Conservation (phyloP, 228 moss, liverwort and hornwort species). For the Sphagnum magellanicum region DNA sequence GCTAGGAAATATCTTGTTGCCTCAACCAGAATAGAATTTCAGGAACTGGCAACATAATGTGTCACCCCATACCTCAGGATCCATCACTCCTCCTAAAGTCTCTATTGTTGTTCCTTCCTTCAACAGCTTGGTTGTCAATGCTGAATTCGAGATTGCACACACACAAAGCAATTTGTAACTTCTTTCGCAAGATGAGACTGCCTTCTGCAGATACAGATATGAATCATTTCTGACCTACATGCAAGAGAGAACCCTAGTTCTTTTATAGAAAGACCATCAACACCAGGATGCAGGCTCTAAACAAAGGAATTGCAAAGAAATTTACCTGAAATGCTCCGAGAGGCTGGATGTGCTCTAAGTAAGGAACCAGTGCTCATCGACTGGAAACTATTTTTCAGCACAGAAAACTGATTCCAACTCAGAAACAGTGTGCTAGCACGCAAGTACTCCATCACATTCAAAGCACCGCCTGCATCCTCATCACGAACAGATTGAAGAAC, state of each 20-base stretch:
- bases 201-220: not conserved
- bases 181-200: not conserved
- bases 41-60: constrained; percentile 77
- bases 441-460: too few relatives aligned
- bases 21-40: constrained; percentile 65
- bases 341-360: constrained; percentile 14
- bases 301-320: too few relatives aligned
- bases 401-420: not conserved
- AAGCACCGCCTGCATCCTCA: too few relatives aligned
- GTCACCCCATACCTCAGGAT: constrained; percentile 65
- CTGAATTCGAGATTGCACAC: constrained; percentile 7
- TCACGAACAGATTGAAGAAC: too few relatives aligned
- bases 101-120: constrained; percentile 25
- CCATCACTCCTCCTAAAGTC: constrained; percentile 13
- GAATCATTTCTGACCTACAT: not conserved
- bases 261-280: too few relatives aligned
- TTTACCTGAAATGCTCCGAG: constrained; percentile 32
- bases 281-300: too few relatives aligned
- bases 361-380: constrained; percentile 1
- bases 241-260: not conserved
- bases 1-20: constrained; percentile 77
- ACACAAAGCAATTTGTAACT: not conserved
- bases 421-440: too few relatives aligned
- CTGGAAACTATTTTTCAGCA: constrained; percentile 15
- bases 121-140: constrained; percentile 19